phyloP scores from a whole-genome alignment of 331 rosid species.

The Stylosanthes scabra region DNA sequence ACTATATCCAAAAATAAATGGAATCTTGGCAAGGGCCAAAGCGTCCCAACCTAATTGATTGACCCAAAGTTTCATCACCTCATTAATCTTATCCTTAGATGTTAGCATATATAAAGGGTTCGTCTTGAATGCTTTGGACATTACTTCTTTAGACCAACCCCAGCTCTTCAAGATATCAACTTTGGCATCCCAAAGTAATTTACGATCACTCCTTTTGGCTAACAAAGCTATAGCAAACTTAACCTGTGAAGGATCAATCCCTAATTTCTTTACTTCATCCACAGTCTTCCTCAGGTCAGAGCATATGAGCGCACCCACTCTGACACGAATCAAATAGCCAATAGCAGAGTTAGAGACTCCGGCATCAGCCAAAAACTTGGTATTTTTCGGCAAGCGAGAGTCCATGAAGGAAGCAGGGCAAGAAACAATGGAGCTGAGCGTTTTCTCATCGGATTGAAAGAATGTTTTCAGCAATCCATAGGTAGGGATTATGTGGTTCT shows the following conservation, averaged over 20 bases:
- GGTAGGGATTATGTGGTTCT: conserved; percentile 30
- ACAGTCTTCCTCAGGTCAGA: background rate
- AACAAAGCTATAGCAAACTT: conserved; percentile 6
- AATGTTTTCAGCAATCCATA: conserved; percentile 10
- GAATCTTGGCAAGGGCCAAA: background rate
- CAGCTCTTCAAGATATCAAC: conserved; percentile 30
- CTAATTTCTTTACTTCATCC: conserved; percentile 26
- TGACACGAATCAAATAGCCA: background rate
- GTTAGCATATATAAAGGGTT: conserved; percentile 20
- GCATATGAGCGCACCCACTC: background rate
- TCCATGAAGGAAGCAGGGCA: background rate
- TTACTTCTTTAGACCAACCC: conserved; percentile 49
- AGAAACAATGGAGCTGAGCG: background rate
- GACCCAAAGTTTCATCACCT: conserved; percentile 39
- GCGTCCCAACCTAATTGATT: conserved; percentile 40
- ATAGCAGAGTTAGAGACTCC: background rate
- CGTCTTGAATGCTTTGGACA: conserved; percentile 32
- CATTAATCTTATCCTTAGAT: conserved; percentile 37
- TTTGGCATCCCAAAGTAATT: conserved; percentile 25
- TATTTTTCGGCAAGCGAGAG: fast-evolving
- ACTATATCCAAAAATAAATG: conserved; percentile 15
- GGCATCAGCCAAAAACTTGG: conserved; percentile 24
- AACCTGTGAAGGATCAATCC: conserved; percentile 20
- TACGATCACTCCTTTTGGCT: background rate
- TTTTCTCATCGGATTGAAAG: conserved; percentile 12